Evolutionary conservation across 2,329 filamentous ascomycete species (phyloP).

Genomic region (Neofusicoccum cordaticola): DNA sequence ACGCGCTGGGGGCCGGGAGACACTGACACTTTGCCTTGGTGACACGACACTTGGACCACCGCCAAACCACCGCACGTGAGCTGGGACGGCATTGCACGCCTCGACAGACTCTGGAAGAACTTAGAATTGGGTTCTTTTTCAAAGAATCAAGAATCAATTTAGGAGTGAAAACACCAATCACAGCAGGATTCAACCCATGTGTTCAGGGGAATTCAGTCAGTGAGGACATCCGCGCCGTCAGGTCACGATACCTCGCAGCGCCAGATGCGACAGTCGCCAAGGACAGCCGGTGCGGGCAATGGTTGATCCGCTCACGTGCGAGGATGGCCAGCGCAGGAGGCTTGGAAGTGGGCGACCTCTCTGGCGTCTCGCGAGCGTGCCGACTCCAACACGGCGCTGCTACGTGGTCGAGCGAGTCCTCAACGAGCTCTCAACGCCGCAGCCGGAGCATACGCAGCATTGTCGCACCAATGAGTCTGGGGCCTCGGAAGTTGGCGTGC

Average conservation of each 20-base stretch:
- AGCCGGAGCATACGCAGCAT: not conserved
- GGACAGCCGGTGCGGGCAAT: not conserved
- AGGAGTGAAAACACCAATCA: too few relatives aligned
- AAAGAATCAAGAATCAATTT: too few relatives aligned
- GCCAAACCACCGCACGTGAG: too few relatives aligned
- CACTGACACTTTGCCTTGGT: too few relatives aligned
- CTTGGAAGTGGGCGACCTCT: not conserved
- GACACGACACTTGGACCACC: too few relatives aligned
- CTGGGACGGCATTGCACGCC: too few relatives aligned
- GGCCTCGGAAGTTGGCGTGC: not conserved
- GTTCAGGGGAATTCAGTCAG: too few relatives aligned
- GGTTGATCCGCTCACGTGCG: constrained; percentile 9
- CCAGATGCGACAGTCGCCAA: not conserved
- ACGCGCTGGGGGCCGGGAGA: not conserved
- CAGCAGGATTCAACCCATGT: too few relatives aligned
- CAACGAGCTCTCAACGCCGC: not conserved
- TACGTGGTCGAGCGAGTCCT: constrained; percentile 3
- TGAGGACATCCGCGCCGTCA: too few relatives aligned
- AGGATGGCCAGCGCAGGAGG: not conserved
- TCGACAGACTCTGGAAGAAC: too few relatives aligned
- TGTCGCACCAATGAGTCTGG: not conserved
- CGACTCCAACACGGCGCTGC: constrained; percentile 1
- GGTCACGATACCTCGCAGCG: too few relatives aligned
- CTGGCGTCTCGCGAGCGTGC: not conserved
- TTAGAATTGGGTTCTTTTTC: too few relatives aligned